Conservation (phyloP, 73 alveolate genomes). For the Tetrahymena thermophila region DNA sequence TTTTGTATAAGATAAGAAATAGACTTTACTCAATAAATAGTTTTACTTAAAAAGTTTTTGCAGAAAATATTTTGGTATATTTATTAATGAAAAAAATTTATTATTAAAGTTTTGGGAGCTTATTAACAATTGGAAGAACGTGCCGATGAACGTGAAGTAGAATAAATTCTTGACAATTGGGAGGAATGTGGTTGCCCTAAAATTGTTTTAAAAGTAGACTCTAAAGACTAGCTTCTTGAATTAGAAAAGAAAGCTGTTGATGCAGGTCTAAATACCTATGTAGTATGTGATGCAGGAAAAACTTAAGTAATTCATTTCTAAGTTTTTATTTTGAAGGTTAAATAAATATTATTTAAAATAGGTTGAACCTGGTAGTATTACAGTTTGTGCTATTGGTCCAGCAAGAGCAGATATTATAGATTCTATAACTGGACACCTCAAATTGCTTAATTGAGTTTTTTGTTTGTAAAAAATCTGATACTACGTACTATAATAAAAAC, state of each 20-base stretch:
- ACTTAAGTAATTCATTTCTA: constrained; percentile 53
- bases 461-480: background rate
- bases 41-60: background rate
- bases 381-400: constrained; percentile 98
- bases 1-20: no score
- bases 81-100: background rate
- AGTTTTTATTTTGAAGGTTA: no score
- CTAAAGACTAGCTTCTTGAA: constrained; percentile 64
- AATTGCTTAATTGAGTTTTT: constrained; percentile 8
- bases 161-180: constrained; percentile 53
- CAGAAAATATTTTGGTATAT: no score
- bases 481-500: background rate
- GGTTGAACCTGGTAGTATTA: constrained; percentile 80
- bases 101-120: constrained; percentile 30
- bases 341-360: background rate
- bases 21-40: no score
- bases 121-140: constrained; percentile 57
- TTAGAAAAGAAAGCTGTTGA: constrained; percentile 62
- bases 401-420: constrained; percentile 28
- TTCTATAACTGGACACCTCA: constrained; percentile 35
- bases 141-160: constrained; percentile 36
- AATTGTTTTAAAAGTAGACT: constrained; percentile 73
- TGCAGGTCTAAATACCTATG: constrained; percentile 55
- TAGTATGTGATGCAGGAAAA: constrained; percentile 94
- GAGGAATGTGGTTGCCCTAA: constrained; percentile 69